Evolutionary conservation across 2,329 filamentous ascomycete genomes (phyloP), one percentile per base, ranked within the genome.

Genomic region (Huntiella omanensis): DNA sequence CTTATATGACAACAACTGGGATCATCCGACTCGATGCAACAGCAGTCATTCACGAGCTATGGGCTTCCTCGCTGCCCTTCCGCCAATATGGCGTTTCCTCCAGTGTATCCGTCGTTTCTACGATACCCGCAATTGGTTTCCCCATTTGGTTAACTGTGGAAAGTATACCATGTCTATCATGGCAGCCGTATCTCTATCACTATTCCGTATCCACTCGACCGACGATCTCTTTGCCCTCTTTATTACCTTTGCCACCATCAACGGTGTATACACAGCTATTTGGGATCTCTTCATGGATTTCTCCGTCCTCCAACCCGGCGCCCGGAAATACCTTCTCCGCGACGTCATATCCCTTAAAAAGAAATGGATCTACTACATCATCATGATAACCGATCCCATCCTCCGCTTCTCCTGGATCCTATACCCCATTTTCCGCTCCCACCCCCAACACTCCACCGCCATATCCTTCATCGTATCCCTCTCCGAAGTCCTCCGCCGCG

Each of bases 241-340:
- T 59, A 80, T 93, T 51, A 70, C 75, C 0, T 85, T 87, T 54
- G 84, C 85, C 0, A 68, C 70, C n/a, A 61, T 93, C 53, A 98
- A 95, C 58, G 73, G 78, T 39, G 62, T 92, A 22, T 96, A 95
- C 60, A 79, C 73, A 54, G 75, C 79, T 7, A 71, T 94, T 37
- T 98, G 91, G 91, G 91, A 98, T 58, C 64, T 98, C 1, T 77
- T 85, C 52, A 95, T 96, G 83, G 91, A 98, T 60, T 96, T 91
- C 71, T 91, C 82, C 49, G 69, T 95, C n/a, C 71, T 88, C 3
- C 86, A 95, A 54, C 70, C 80, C 0, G 75, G 79, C 47, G 74
- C 83, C 0, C 71, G 73, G 8, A 67, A 82, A 53, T 71, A 65
- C 1, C 69, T 78, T 42, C 71, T 95, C 8, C 80, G 91, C 5